Evolutionary conservation across 306 rosid species (phyloP), one percentile per base, ranked within the genome.

Genomic region (Cicer bijugum): DNA sequence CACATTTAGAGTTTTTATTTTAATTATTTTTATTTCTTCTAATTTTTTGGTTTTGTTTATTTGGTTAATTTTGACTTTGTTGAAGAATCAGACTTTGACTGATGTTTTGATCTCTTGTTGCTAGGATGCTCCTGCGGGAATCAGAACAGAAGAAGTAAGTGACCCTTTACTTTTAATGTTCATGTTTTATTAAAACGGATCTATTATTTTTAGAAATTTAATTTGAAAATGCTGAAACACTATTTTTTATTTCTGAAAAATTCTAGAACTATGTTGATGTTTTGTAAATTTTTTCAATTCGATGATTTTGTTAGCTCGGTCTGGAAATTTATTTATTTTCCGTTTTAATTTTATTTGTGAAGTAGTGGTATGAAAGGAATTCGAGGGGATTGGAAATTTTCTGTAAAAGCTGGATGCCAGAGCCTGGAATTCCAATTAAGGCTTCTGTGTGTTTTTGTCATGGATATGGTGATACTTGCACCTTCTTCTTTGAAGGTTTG

Each of bases 401-500:
- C 87, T 91, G 91, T 79, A 93, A 93, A 78, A 88, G 93, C 61
- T 93, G 97, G 97, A 67, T 80, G 73, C 71, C 71, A 6, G 48
- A 78, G 79, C 37, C 81, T 9, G 87, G 81, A 47, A 86, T 83
- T 82, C 84, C 77, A 74, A 64, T 89, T 19, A 93, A 86, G 75
- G 98, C 84, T 6, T 84, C 84, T 39, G 58, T 93, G 68, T 91
- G 74, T 86, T 93, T 87, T 70, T 93, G 98, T 86, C 98, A 93
- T 84, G 98, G 97, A n/a, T 93, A 93, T 89, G 98, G 98, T 51
- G 93, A 84, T 70, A 91, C 98, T 39, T 93, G 98, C 85, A 90
- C 96, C 58, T 93, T 87, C 86, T 93, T 93, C 85, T 93, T 93
- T 80, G 98, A 93, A 87, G 98, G 97, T 89, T 80, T 74, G 93